phyloP scores from a whole-genome alignment of 192 early-diverging fungal species.

The Coemansia sp. region DNA sequence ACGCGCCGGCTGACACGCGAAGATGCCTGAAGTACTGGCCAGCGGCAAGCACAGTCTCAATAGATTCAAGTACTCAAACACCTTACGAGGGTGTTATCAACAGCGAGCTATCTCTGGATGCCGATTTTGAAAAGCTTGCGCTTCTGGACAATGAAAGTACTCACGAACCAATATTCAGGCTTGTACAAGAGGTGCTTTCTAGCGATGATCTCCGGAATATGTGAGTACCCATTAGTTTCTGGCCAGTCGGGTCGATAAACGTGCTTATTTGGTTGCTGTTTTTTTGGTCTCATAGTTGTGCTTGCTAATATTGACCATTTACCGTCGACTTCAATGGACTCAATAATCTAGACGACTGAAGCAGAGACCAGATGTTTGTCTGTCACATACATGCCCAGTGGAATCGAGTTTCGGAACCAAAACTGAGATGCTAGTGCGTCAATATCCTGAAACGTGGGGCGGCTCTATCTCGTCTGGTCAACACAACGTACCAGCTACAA shows the following conservation, averaged over 20 bases:
- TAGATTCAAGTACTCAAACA: slow-evolving; percentile 25
- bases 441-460: slow-evolving; percentile 16
- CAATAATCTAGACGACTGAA: slow-evolving; percentile 5
- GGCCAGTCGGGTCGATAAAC: too few relatives aligned
- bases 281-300: background rate
- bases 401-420: background rate
- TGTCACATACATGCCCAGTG: slow-evolving; percentile 1
- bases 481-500: background rate
- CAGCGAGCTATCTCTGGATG: slow-evolving; percentile 22
- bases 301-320: background rate
- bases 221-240: slow-evolving; percentile 15
- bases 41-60: slow-evolving; percentile 21
- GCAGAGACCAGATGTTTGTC: background rate
- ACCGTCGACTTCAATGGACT: background rate
- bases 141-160: slow-evolving; percentile 12
- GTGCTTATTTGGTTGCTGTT: background rate
- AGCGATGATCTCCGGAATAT: slow-evolving; percentile 34
- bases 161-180: slow-evolving; percentile 10
- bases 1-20: slow-evolving; percentile 38
- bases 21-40: slow-evolving; percentile 51
- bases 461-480: background rate
- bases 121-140: slow-evolving; percentile 27
- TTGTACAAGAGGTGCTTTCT: slow-evolving; percentile 26
- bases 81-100: slow-evolving; percentile 21
- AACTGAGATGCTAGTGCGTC: slow-evolving; percentile 13